These are phyloP conservation scores for Phytophthora chlamydospora DNA, from an alignment of 352 stramenopile species.

Conservation along the genomic window DNA sequence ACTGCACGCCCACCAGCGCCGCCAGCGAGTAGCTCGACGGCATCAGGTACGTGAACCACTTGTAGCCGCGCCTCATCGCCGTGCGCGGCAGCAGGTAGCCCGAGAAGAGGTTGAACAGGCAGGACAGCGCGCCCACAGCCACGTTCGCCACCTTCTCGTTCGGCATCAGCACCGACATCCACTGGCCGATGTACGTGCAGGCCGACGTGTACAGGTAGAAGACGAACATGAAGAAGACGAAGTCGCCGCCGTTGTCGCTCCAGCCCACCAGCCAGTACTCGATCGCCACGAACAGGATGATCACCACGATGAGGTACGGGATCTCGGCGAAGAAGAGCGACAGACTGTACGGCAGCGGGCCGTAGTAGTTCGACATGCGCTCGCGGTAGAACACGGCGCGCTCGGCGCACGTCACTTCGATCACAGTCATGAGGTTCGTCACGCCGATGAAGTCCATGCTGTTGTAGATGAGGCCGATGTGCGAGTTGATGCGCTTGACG, in stretches of 20 bases:
- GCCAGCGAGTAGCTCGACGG: constrained; percentile 60
- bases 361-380: constrained; percentile 77
- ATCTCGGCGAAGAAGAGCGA: constrained; percentile 67
- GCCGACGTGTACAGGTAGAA: constrained; percentile 69
- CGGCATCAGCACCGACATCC: constrained; percentile 71
- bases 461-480: constrained; percentile 72
- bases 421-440: constrained; percentile 65
- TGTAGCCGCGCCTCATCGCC: constrained; percentile 45
- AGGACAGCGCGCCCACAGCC: constrained; percentile 64
- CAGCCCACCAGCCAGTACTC: constrained; percentile 71
- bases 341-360: constrained; percentile 60
- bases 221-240: constrained; percentile 41
- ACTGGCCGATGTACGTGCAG: constrained; percentile 69
- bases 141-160: constrained; percentile 80
- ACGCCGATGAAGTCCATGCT: constrained; percentile 73
- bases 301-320: constrained; percentile 58
- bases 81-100: constrained; percentile 47
- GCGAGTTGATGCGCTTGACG: constrained; percentile 54
- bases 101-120: constrained; percentile 59
- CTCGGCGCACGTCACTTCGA: constrained; percentile 66
- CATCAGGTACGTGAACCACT: constrained; percentile 68
- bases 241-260: constrained; percentile 31
- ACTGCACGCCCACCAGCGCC: constrained; percentile 42
- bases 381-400: constrained; percentile 70
- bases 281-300: constrained; percentile 50